phyloP scores from a whole-genome alignment of 2,329 filamentous ascomycete species.

The Tolypocladium paradoxum region DNA sequence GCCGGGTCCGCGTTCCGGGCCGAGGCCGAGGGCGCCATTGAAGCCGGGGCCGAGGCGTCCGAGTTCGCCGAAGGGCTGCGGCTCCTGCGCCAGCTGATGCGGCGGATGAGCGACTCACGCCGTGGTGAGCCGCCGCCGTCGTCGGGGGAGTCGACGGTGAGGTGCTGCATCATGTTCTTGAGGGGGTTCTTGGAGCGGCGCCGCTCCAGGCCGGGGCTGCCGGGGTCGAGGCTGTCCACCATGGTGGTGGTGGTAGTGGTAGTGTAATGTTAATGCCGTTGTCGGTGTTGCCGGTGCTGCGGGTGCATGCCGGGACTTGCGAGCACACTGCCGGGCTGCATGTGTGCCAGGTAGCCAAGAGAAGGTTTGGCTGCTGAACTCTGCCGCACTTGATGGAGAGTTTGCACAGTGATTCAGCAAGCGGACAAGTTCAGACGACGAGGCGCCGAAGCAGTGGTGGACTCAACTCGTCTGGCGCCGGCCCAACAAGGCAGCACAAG shows the following conservation, averaged over 20 bases:
- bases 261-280: too few species aligned
- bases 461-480: too few species aligned
- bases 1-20: slow-evolving; percentile 17
- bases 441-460: too few species aligned
- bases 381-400: background rate
- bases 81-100: slow-evolving; percentile 24
- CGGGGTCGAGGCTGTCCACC: slow-evolving; percentile 17
- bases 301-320: too few species aligned
- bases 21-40: slow-evolving; percentile 5
- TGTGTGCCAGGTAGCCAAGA: background rate
- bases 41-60: slow-evolving; percentile 9
- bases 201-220: slow-evolving; percentile 15
- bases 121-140: slow-evolving; percentile 15
- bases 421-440: background rate
- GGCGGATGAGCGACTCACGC: slow-evolving; percentile 22
- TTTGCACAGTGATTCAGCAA: too few species aligned
- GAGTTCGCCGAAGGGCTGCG: slow-evolving; percentile 24
- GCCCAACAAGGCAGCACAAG: background rate
- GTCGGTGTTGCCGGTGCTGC: too few species aligned
- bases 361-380: background rate
- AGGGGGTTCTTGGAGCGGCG: slow-evolving; percentile 24
- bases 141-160: slow-evolving; percentile 21
- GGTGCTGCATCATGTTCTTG: slow-evolving; percentile 26
- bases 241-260: too few species aligned
- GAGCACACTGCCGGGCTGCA: background rate